Evolutionary conservation across 768 basidiomycete genomes (phyloP).

Genomic region (Sutorius australiensis): DNA sequence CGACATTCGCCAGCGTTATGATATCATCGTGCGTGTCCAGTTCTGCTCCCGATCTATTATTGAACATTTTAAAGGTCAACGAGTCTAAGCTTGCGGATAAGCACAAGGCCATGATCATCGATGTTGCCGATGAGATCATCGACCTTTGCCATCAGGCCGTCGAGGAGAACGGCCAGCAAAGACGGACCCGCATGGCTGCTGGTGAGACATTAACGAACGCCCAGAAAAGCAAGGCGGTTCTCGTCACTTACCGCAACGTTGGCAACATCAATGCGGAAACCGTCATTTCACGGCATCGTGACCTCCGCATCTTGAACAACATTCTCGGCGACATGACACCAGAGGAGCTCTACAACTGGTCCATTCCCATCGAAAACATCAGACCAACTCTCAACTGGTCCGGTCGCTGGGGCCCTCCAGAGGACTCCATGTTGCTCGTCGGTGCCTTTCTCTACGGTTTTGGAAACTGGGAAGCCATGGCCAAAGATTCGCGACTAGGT

Average conservation of each 20-base stretch:
- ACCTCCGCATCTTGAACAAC: slow-evolving; percentile 83
- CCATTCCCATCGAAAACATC: slow-evolving; percentile 87
- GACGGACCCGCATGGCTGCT: slow-evolving; percentile 67
- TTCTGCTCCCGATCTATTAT: neutral
- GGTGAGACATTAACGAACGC: slow-evolving; percentile 90
- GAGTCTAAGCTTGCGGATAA: slow-evolving; percentile 92
- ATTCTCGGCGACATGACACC: slow-evolving; percentile 59
- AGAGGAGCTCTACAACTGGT: slow-evolving; percentile 78
- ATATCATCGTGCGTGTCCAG: slow-evolving; percentile 71
- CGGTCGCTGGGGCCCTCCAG: slow-evolving; percentile 87
- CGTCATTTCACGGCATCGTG: slow-evolving; percentile 82
- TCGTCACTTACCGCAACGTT: slow-evolving; percentile 86
- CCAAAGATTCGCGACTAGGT: slow-evolving; percentile 78
- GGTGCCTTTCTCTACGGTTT: slow-evolving; percentile 94
- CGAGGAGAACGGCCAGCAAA: slow-evolving; percentile 77
- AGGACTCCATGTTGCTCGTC: slow-evolving; percentile 92
- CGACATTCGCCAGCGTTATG: slow-evolving; percentile 92
- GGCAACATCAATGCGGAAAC: slow-evolving; percentile 98
- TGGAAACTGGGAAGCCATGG: slow-evolving; percentile 95
- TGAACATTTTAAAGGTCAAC: slow-evolving; percentile 52
- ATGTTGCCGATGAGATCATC: slow-evolving; percentile 90
- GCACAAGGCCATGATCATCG: slow-evolving; percentile 87
- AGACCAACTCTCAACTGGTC: slow-evolving; percentile 96
- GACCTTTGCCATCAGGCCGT: slow-evolving; percentile 81
- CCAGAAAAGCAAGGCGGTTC: slow-evolving; percentile 95